Evolutionary conservation across 305 asterid genomes (phyloP).

Genomic region (Fraxinus sp.): DNA sequence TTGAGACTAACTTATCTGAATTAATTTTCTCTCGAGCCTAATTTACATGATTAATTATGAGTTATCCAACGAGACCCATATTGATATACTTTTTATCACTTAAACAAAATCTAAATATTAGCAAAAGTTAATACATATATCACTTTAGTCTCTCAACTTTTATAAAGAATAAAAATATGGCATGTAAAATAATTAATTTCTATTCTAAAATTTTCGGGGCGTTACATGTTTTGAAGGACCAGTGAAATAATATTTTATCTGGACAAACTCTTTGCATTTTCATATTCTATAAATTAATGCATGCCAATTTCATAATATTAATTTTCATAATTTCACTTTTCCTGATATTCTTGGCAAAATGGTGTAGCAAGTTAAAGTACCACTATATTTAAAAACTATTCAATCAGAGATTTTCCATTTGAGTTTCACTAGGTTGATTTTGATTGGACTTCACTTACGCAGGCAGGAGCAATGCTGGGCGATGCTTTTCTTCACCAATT

Average conservation of each 20-base stretch:
- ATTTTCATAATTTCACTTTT: neutral
- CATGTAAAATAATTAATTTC: no score
- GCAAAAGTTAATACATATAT: no score
- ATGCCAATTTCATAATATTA: neutral
- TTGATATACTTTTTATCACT: no score
- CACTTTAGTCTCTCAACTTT: no score
- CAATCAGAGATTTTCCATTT: neutral
- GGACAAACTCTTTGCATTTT: neutral
- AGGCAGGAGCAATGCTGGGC: conserved; percentile 99
- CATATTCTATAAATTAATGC: neutral
- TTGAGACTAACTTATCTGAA: no score
- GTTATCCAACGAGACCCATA: no score
- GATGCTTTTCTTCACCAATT: conserved; percentile 99
- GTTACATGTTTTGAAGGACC: neutral
- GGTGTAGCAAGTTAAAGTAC: conserved; percentile 6
- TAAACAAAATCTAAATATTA: no score
- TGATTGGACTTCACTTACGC: conserved; percentile 30
- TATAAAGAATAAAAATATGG: no score
- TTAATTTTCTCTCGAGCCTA: no score
- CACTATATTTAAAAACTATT: neutral
- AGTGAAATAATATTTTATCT: neutral
- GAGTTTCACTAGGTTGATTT: conserved; percentile 23
- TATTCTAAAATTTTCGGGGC: no score
- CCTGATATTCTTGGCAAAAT: neutral
- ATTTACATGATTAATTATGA: no score